Evolutionary conservation across 2,329 filamentous ascomycete species (phyloP).

Genomic region (Microcyclosporella mali): DNA sequence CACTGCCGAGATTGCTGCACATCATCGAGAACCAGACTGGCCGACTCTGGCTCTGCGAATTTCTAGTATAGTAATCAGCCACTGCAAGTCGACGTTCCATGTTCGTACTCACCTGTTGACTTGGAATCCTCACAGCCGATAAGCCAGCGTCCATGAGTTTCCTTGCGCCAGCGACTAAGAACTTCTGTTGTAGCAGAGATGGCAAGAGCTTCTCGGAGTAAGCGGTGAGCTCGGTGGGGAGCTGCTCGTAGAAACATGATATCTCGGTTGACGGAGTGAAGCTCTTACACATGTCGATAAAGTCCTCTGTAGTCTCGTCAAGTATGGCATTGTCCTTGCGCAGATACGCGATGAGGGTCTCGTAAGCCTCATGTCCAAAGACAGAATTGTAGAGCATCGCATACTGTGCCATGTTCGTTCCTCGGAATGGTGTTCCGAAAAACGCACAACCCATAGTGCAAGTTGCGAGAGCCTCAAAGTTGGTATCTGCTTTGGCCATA

Average conservation of each 20-base stretch:
- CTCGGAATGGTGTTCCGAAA: constrained; percentile 6
- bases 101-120: no score
- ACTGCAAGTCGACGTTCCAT: no score
- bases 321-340: constrained; percentile 3
- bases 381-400: constrained; percentile 3
- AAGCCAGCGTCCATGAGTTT: no score
- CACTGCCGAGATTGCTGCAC: no score
- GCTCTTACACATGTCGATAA: constrained; percentile 3
- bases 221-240: background rate
- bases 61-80: no score
- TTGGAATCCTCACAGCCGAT: no score
- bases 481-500: no score
- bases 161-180: no score
- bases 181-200: no score
- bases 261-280: constrained; percentile 3
- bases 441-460: constrained; percentile 8
- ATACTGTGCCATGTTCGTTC: constrained; percentile 4
- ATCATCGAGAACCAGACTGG: no score
- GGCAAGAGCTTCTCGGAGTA: background rate
- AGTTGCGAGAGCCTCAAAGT: constrained; percentile 2
- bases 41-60: no score
- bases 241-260: constrained; percentile 2
- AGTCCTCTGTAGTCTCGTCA: constrained; percentile 2
- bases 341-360: constrained; percentile 1
- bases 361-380: constrained; percentile 7